phyloP scores from a whole-genome alignment of 2,329 filamentous ascomycete species.

The Thermomyces lanuginosus region DNA sequence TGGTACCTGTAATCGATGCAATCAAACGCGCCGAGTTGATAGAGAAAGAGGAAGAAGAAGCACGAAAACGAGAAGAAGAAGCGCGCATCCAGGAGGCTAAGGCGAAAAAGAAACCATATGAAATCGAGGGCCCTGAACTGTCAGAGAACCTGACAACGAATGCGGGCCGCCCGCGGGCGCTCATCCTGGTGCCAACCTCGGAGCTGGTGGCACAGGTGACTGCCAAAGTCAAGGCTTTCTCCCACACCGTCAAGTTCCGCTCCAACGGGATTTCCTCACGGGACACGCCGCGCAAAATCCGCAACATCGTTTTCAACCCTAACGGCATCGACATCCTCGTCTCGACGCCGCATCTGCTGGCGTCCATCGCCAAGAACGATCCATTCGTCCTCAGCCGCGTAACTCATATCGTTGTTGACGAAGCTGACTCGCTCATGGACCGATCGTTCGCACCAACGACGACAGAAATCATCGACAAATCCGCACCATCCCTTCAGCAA shows the following conservation, averaged over 20 bases:
- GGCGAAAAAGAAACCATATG: conserved; percentile 41
- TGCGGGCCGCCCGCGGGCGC: conserved; percentile 58
- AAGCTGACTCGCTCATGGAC: conserved; percentile 91
- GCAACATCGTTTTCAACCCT: conserved; percentile 65
- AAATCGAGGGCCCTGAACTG: conserved; percentile 41
- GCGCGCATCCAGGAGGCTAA: conserved; percentile 42
- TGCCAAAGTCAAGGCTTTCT: conserved; percentile 60
- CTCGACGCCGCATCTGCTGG: conserved; percentile 74
- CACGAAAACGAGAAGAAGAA: conserved; percentile 37
- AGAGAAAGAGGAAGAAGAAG: conserved; percentile 47
- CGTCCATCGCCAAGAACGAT: conserved; percentile 73
- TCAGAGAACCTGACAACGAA: conserved; percentile 49
- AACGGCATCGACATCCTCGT: conserved; percentile 72
- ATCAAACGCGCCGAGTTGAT: conserved; percentile 58
- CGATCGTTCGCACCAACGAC: conserved; percentile 79
- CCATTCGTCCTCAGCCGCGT: conserved; percentile 89
- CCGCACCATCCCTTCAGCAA: conserved; percentile 65
- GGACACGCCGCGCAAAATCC: conserved; percentile 61
- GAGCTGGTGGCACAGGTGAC: conserved; percentile 85
- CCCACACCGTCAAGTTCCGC: conserved; percentile 75
- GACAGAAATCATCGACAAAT: conserved; percentile 63
- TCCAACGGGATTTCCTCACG: conserved; percentile 67
- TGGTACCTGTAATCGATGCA: conserved; percentile 69
- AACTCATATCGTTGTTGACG: conserved; percentile 75
- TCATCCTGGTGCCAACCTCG: conserved; percentile 80